These are phyloP conservation scores for Globisporangium mamillatum DNA, from an alignment of 352 stramenopile genomes.

Conservation along the genomic window DNA sequence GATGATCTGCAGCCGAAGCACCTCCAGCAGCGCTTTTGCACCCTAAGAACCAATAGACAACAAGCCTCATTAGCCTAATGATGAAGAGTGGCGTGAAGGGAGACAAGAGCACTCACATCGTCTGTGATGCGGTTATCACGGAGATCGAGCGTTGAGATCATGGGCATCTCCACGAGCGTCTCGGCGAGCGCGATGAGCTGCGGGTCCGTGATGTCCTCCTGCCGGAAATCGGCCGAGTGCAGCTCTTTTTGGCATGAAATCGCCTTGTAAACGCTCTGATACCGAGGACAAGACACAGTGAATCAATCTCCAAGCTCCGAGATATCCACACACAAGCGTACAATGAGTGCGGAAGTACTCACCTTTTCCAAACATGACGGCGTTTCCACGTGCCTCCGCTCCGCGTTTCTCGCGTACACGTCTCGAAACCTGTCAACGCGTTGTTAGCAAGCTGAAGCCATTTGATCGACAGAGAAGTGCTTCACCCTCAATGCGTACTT, in stretches of 20 bases:
- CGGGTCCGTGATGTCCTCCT: constrained; percentile 78
- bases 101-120: constrained; percentile 34
- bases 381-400: constrained; percentile 53
- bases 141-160: constrained; percentile 73
- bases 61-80: neutral
- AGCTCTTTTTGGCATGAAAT: constrained; percentile 83
- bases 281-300: neutral
- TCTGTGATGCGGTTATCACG: constrained; percentile 80
- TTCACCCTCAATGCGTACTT: constrained; percentile 26
- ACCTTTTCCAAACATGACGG: constrained; percentile 75
- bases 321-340: too few relatives aligned
- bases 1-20: constrained; percentile 78
- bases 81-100: neutral
- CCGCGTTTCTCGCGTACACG: constrained; percentile 58
- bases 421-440: constrained; percentile 54
- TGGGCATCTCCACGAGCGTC: constrained; percentile 69
- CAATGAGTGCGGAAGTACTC: neutral
- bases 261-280: constrained; percentile 82
- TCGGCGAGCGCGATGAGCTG: constrained; percentile 79
- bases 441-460: neutral
- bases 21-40: constrained; percentile 64
- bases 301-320: neutral
- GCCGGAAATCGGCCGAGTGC: constrained; percentile 64
- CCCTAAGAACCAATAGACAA: constrained; percentile 32
- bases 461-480: neutral